Conservation (phyloP, 495 filamentous ascomycete species). For the Penicillium silybi region DNA sequence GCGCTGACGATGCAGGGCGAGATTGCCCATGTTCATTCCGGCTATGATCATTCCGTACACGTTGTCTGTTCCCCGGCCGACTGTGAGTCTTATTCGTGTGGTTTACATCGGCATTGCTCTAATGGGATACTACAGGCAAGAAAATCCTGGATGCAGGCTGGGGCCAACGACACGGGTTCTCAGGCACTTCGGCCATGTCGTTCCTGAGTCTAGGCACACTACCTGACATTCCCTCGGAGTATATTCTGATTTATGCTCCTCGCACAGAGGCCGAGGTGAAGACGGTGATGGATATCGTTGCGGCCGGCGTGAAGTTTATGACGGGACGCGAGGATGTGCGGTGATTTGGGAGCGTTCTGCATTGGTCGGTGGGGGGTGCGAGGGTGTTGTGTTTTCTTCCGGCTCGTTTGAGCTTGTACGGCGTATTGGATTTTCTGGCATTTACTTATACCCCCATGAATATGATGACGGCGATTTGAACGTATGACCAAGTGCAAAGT, state of each 20-base stretch:
- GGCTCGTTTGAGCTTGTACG: neutral
- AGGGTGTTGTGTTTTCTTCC: neutral
- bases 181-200: slow-evolving; percentile 45
- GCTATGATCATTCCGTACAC: slow-evolving; percentile 68
- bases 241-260: slow-evolving; percentile 82
- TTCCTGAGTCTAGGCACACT: slow-evolving; percentile 43
- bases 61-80: slow-evolving; percentile 74
- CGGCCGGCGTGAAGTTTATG: slow-evolving; percentile 50
- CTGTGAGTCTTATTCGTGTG: too few species aligned
- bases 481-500: too few species aligned
- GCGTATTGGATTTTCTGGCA: neutral
- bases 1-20: slow-evolving; percentile 50
- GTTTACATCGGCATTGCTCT: too few species aligned
- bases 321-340: slow-evolving; percentile 29
- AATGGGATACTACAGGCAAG: slow-evolving; percentile 40
- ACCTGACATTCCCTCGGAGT: slow-evolving; percentile 51
- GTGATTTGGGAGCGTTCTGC: neutral
- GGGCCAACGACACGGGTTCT: slow-evolving; percentile 86
- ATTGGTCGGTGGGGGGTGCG: neutral
- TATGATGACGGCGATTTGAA: neutral
- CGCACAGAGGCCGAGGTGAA: slow-evolving; percentile 63
- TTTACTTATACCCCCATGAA: slow-evolving; percentile 2
- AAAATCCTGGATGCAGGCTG: slow-evolving; percentile 75
- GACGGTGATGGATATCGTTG: slow-evolving; percentile 65
- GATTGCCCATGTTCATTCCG: slow-evolving; percentile 71